These are phyloP conservation scores for Lasiodiplodia citricola DNA, from an alignment of 2,329 filamentous ascomycete species.

Conservation along the genomic window DNA sequence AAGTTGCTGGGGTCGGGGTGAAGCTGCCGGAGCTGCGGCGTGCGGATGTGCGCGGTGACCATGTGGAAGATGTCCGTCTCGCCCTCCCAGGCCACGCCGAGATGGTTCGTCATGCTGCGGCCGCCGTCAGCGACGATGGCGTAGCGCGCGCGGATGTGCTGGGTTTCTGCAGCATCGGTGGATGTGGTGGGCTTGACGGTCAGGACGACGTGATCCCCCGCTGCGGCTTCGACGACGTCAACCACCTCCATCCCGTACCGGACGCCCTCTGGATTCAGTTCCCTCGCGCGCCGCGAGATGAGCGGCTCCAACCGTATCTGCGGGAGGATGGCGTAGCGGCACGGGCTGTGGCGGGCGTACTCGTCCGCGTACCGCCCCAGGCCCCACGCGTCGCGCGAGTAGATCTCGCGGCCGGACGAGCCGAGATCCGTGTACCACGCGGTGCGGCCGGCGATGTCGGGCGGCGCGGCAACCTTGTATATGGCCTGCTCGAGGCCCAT, in stretches of 20 bases:
- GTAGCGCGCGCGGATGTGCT: conserved; percentile 33
- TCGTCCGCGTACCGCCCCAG: conserved; percentile 8
- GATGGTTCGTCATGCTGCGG: conserved; percentile 35
- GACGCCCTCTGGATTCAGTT: conserved; percentile 40
- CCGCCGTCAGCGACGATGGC: conserved; percentile 44
- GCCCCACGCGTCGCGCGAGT: conserved; percentile 17
- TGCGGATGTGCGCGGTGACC: conserved; percentile 41
- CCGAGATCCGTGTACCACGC: conserved; percentile 38
- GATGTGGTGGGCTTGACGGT: conserved; percentile 25
- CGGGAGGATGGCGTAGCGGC: conserved; percentile 38
- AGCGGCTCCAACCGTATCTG: conserved; percentile 47
- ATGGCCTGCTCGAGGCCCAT: conserved; percentile 41
- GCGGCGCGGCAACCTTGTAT: conserved; percentile 28
- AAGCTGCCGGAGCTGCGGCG: conserved; percentile 32
- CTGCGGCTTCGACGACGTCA: conserved; percentile 30
- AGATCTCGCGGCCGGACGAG: conserved; percentile 36
- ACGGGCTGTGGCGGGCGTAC: conserved; percentile 32
- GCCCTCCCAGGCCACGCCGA: conserved; percentile 40
- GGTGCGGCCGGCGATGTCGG: conserved; percentile 33
- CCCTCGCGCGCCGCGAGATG: conserved; percentile 32
- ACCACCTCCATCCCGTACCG: conserved; percentile 36
- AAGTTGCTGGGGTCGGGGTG: conserved; percentile 40
- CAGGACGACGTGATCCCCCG: conserved; percentile 30
- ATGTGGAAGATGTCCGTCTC: conserved; percentile 42
- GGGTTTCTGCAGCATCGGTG: not conserved